Percentiles rank a stretch among this genome's conserved stretches.
phyloP scores from a whole-genome alignment of 176 grass and related monocot genomes.

The Avena insularis region DNA sequence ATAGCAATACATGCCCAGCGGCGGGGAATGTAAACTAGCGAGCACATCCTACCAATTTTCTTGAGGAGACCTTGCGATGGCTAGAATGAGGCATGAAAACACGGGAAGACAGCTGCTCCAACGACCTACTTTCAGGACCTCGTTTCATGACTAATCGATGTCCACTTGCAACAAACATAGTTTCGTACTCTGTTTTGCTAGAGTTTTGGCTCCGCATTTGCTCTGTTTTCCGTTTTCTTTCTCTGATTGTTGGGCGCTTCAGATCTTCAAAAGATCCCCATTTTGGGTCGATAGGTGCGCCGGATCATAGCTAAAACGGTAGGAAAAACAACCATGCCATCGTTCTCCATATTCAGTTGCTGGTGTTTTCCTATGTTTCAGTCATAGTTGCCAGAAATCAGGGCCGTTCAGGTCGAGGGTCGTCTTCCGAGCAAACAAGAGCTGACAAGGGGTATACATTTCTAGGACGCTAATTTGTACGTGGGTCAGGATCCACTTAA shows the following conservation, averaged over 20 bases:
- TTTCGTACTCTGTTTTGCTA: background rate
- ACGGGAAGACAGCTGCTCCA: background rate
- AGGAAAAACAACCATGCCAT: background rate
- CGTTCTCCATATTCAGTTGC: background rate
- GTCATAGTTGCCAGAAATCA: no score
- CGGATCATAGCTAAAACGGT: background rate
- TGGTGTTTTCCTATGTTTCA: background rate
- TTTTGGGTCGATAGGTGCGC: background rate
- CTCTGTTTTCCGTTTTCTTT: background rate
- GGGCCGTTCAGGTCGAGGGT: no score
- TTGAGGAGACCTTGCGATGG: background rate
- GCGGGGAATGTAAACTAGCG: background rate
- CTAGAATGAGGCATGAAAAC: background rate
- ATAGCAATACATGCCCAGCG: background rate
- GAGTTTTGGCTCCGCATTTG: background rate
- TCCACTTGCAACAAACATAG: no score
- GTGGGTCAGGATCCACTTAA: no score
- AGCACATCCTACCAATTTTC: background rate
- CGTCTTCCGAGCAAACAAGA: no score
- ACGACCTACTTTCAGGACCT: background rate
- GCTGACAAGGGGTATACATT: no score
- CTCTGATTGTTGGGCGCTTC: background rate
- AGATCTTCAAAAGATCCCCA: background rate
- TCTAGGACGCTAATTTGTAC: no score
- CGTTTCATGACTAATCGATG: no score